Percentiles rank a stretch among this genome's conserved stretches.
phyloP scores from a whole-genome alignment of 208 protist genomes.

The Acanthamoeba healyi region DNA sequence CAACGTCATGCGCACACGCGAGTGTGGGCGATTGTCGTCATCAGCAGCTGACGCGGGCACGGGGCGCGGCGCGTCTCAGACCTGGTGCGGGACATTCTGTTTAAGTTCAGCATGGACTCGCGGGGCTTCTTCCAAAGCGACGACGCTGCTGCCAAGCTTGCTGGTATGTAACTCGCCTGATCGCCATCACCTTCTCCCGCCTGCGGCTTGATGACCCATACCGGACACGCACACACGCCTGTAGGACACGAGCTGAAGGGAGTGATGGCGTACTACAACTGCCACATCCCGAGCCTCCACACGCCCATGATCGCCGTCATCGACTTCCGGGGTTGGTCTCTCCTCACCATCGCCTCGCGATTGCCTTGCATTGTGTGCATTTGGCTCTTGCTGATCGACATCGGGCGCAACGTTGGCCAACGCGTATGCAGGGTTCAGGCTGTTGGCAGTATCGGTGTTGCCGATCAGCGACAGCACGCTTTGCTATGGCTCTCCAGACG shows the following conservation, averaged over 20 bases:
- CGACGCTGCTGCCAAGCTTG: constrained; percentile 13
- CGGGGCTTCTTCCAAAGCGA: neutral
- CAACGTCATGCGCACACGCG: neutral
- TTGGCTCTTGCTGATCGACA: neutral
- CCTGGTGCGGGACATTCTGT: constrained; percentile 30
- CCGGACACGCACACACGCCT: neutral
- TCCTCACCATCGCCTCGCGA: neutral
- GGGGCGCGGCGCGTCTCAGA: neutral
- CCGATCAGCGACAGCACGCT: constrained; percentile 5
- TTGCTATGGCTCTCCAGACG: constrained; percentile 12
- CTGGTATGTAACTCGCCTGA: neutral
- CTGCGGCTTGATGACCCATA: neutral
- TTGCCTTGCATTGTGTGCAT: neutral
- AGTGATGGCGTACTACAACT: constrained; percentile 58
- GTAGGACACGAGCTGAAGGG: constrained; percentile 56
- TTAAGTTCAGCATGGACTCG: constrained; percentile 46
- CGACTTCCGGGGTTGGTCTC: neutral
- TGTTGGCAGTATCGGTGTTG: constrained; percentile 31
- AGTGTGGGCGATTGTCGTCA: neutral
- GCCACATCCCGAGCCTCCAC: constrained; percentile 24
- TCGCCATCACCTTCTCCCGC: neutral
- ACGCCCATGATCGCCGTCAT: constrained; percentile 56
- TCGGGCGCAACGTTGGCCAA: neutral
- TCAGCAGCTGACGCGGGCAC: neutral
- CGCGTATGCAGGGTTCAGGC: constrained; percentile 25